These are phyloP conservation scores for Epichloe sibirici DNA, from an alignment of 2,329 filamentous ascomycete genomes.

Conservation along the genomic window DNA sequence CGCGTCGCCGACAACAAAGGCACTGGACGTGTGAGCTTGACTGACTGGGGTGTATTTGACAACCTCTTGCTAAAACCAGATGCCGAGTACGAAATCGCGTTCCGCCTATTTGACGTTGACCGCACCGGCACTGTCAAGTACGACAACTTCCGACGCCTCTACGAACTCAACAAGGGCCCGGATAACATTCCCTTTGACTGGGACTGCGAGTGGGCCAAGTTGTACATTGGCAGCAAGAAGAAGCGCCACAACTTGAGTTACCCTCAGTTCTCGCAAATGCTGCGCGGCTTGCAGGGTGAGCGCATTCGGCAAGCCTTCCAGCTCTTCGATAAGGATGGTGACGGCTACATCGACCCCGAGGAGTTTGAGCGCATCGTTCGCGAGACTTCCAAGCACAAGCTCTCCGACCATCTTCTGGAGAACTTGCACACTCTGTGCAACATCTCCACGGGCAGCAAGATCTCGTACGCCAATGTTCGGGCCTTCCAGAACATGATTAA, in stretches of 20 bases:
- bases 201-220: constrained; percentile 90
- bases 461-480: constrained; percentile 93
- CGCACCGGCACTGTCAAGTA: constrained; percentile 79
- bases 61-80: constrained; percentile 89
- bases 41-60: constrained; percentile 89
- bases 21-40: constrained; percentile 60
- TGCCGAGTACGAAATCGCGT: constrained; percentile 97
- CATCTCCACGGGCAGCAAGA: constrained; percentile 80
- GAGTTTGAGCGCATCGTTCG: constrained; percentile 95
- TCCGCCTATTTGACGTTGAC: constrained; percentile 86
- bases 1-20: constrained; percentile 71
- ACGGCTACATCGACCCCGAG: constrained; percentile 90
- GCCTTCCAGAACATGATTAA: constrained; percentile 97
- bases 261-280: constrained; percentile 94
- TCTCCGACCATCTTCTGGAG: constrained; percentile 87
- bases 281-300: constrained; percentile 91
- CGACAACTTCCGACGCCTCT: constrained; percentile 73
- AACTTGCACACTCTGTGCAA: constrained; percentile 91
- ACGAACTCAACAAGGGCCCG: constrained; percentile 77
- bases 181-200: constrained; percentile 88
- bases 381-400: constrained; percentile 87
- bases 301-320: constrained; percentile 92
- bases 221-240: constrained; percentile 84
- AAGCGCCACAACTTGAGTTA: constrained; percentile 88
- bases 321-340: constrained; percentile 76